Evolutionary conservation across 1,139 yeast genomes (phyloP).

Genomic region (Nadsonia commutata): DNA sequence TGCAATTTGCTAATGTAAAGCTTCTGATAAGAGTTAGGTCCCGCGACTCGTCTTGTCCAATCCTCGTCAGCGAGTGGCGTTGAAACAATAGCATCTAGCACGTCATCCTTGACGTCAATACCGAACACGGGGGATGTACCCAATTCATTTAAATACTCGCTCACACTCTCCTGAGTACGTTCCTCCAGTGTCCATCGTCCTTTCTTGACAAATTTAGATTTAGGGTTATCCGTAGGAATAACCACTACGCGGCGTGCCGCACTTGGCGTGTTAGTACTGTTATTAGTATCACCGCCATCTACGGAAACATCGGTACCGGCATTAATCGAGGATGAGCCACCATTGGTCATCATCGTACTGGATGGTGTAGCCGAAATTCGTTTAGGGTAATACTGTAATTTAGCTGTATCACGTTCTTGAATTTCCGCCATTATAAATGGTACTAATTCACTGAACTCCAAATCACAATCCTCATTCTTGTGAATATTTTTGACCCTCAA

Average conservation of each 20-base stretch:
- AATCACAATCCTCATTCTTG: slow-evolving; percentile 49
- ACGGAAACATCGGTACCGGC: not conserved
- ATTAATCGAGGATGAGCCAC: not conserved
- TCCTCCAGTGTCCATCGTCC: slow-evolving; percentile 75
- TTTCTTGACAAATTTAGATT: slow-evolving; percentile 50
- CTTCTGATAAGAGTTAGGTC: slow-evolving; percentile 54
- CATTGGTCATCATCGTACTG: not conserved
- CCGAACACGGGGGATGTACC: slow-evolving; percentile 50
- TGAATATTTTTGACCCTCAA: slow-evolving; percentile 51
- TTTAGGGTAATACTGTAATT: not conserved
- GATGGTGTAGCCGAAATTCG: not conserved
- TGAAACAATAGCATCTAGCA: slow-evolving; percentile 62
- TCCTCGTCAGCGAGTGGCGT: slow-evolving; percentile 73
- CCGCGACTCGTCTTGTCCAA: slow-evolving; percentile 72
- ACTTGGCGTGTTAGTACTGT: not conserved
- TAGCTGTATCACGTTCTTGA: slow-evolving; percentile 14
- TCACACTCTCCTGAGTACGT: slow-evolving; percentile 49
- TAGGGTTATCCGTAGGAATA: slow-evolving; percentile 36
- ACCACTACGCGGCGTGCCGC: slow-evolving; percentile 13
- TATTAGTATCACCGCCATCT: not conserved
- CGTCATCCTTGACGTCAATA: slow-evolving; percentile 70
- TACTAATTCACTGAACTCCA: slow-evolving; percentile 51
- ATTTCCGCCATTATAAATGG: slow-evolving; percentile 34
- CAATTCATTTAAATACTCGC: slow-evolving; percentile 37
- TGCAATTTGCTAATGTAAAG: slow-evolving; percentile 65